A percentile compares a stretch with the other conserved stretches of the same genome.
Conservation (phyloP, 2,329 filamentous ascomycete species). For the Calonectria hongkongensis region DNA sequence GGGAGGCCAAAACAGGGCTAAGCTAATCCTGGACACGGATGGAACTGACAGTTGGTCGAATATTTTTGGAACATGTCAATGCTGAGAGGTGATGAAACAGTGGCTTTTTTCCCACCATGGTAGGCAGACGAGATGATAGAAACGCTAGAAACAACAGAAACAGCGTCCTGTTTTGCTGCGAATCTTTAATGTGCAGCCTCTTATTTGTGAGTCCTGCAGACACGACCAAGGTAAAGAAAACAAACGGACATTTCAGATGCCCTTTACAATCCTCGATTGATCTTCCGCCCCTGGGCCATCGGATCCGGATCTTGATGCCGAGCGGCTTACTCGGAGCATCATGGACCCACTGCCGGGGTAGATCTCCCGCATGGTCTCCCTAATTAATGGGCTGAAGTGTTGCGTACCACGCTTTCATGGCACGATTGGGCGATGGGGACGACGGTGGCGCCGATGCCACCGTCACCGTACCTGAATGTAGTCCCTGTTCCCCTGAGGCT, state of each 20-base stretch:
- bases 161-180: background rate
- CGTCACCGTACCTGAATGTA: constrained; percentile 20
- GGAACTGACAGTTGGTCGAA: constrained; percentile 6
- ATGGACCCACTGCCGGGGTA: background rate
- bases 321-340: constrained; percentile 3
- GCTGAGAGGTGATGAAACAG: constrained; percentile 12
- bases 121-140: background rate
- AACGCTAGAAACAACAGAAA: background rate
- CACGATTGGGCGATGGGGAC: constrained; percentile 3
- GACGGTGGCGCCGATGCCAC: constrained; percentile 5
- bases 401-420: background rate
- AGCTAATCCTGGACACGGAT: background rate
- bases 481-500: constrained; percentile 2
- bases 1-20: constrained; percentile 7
- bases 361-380: constrained; percentile 20
- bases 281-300: background rate
- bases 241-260: background rate
- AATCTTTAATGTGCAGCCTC: background rate
- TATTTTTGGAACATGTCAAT: constrained; percentile 8
- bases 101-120: background rate
- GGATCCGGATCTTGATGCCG: constrained; percentile 14
- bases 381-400: background rate
- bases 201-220: background rate
- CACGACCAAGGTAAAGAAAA: background rate
- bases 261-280: background rate